Base-by-base conservation (phyloP, 305 asterid species). In the Petunia hybrid region DNA sequence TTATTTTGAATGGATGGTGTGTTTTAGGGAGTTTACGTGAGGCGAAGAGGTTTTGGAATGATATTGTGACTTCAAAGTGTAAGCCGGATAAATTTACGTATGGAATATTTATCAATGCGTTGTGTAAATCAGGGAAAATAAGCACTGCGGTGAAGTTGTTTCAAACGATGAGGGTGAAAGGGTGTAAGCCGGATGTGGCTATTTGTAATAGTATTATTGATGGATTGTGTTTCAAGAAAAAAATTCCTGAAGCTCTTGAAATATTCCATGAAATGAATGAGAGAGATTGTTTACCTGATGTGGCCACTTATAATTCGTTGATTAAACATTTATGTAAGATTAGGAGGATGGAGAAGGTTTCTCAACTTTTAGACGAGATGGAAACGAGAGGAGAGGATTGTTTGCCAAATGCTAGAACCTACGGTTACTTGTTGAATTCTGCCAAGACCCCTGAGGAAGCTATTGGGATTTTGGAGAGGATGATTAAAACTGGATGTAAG, bases 151-250 rank as follows among this genome's bases (percentile, higher is more conserved):
- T 70, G 87, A 87, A 88, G 83, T 39, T 93, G 88, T 90, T 93
- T 38, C 84, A 55, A 77, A 79, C 85, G 55, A 93, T 93, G 98
- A 88, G 91, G 95, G 93, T 84, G 42, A 71, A 87, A 74, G 95
- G 93, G 5, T 83, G 85, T 46, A 75, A 12, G 1, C 93, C 95
- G 0, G 98, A 93, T 57, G 88, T 70, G 6, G 46, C 95, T 0
- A 91, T 92, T 39, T 93, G 97, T 88, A 93, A 92, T 83, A 86
- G 86, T 0, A 90, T 93, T 3, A 88, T 93, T 4, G 93, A 93
- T 38, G 98, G 97, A n/a, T 77, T 93, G 82, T 92, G 98, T 84
- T 93, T 91, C 89, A 93, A 93, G 90, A 91, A 92, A 82, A 86
- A 92, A 81, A 88, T 93, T 4, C 97, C 97, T 0, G 97, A 92